phyloP scores from a whole-genome alignment of 306 rosid genomes.

The Prunus mongolica region DNA sequence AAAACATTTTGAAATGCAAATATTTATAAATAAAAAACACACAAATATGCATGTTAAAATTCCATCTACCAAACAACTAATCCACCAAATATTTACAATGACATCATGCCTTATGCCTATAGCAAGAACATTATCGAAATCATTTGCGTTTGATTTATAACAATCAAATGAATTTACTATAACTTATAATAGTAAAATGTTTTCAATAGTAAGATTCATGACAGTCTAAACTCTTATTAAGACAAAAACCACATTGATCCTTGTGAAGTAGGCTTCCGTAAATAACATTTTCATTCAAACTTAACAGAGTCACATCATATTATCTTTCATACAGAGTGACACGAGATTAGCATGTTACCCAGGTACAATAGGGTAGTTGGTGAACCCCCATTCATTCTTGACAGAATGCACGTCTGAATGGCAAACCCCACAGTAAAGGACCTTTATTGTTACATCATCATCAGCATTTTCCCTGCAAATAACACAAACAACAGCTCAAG shows the following conservation, averaged over 20 bases:
- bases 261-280: no score
- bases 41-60: neutral
- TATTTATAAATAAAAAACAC: neutral
- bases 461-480: slow-evolving; percentile 61
- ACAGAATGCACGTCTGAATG: slow-evolving; percentile 76
- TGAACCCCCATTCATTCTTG: slow-evolving; percentile 85
- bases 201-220: no score
- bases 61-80: neutral
- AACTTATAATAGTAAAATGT: no score
- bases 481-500: neutral
- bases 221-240: neutral
- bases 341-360: slow-evolving; percentile 45
- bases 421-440: slow-evolving; percentile 85
- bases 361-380: slow-evolving; percentile 78
- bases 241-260: no score
- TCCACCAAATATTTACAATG: neutral
- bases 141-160: neutral
- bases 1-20: neutral
- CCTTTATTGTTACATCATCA: slow-evolving; percentile 66
- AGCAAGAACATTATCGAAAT: neutral
- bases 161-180: neutral
- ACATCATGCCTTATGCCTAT: neutral
- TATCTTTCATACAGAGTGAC: no score
- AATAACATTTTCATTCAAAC: no score
- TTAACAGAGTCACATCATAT: no score